These are phyloP conservation scores for Neoarthrinium moseri DNA, from an alignment of 2,329 filamentous ascomycete genomes.

Conservation along the genomic window DNA sequence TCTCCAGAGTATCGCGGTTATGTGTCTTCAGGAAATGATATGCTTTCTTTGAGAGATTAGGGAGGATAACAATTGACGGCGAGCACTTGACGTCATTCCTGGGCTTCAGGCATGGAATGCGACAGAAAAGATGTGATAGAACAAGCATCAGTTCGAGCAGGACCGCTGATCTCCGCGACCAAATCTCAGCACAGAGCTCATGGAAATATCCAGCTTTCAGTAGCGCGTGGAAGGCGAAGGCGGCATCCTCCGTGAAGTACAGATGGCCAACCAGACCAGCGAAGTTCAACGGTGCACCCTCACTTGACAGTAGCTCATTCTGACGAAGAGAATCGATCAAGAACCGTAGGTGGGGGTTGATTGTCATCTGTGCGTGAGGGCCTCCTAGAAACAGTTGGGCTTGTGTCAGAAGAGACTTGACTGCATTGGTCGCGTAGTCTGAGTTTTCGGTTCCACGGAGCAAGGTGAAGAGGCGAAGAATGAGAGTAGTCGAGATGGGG, in stretches of 20 bases:
- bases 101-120: conserved; percentile 46
- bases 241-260: conserved; percentile 74
- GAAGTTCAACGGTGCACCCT: conserved; percentile 69
- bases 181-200: conserved; percentile 57
- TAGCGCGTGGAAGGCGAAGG: conserved; percentile 75
- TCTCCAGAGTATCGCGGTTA: conserved; percentile 63
- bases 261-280: conserved; percentile 68
- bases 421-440: conserved; percentile 57
- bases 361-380: conserved; percentile 63
- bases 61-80: conserved; percentile 65
- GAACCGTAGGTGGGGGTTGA: conserved; percentile 75
- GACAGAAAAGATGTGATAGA: conserved; percentile 69
- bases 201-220: conserved; percentile 70
- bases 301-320: conserved; percentile 61
- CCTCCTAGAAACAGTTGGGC: conserved; percentile 70
- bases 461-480: conserved; percentile 67
- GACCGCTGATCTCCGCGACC: conserved; percentile 41
- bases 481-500: conserved; percentile 70
- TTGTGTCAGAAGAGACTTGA: conserved; percentile 68
- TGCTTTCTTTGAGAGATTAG: conserved; percentile 57
- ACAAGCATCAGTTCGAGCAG: conserved; percentile 65
- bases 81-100: conserved; percentile 51
- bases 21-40: conserved; percentile 56
- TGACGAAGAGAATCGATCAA: conserved; percentile 77
- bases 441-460: conserved; percentile 65